Conservation (phyloP, 495 filamentous ascomycete species). For the Oleoguttula mirabilis region DNA sequence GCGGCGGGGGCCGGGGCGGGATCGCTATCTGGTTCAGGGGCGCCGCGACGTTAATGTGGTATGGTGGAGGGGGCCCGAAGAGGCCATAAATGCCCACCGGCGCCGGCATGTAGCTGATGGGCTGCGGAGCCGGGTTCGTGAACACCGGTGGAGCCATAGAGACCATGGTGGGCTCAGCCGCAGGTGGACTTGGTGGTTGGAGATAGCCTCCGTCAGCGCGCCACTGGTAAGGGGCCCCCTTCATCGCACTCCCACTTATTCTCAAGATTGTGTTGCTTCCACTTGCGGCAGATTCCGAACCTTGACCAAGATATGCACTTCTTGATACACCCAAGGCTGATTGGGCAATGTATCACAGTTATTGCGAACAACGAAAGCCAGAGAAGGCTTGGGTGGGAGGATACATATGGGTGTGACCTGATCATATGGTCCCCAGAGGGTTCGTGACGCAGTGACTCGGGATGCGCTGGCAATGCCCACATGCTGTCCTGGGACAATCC, state of each 20-base stretch:
- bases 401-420: too few species aligned
- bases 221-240: constrained; percentile 4
- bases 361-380: not conserved
- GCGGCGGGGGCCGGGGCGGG: not conserved
- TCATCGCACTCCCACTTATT: not conserved
- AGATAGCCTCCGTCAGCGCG: constrained; percentile 5
- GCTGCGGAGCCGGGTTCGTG: too few species aligned
- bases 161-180: too few species aligned
- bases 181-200: not conserved
- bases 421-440: too few species aligned
- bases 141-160: too few species aligned
- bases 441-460: too few species aligned
- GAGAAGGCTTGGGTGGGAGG: not conserved
- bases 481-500: too few species aligned
- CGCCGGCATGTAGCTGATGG: not conserved
- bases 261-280: not conserved
- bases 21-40: not conserved
- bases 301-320: not conserved
- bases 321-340: not conserved
- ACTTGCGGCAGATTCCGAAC: not conserved
- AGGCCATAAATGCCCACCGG: constrained; percentile 4
- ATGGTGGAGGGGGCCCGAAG: not conserved
- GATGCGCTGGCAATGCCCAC: too few species aligned
- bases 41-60: not conserved
- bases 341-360: not conserved